Evolutionary conservation across 768 basidiomycete species (phyloP), one percentile per base, ranked within the genome.

Genomic region (Sporobolomyces pararoseus): DNA sequence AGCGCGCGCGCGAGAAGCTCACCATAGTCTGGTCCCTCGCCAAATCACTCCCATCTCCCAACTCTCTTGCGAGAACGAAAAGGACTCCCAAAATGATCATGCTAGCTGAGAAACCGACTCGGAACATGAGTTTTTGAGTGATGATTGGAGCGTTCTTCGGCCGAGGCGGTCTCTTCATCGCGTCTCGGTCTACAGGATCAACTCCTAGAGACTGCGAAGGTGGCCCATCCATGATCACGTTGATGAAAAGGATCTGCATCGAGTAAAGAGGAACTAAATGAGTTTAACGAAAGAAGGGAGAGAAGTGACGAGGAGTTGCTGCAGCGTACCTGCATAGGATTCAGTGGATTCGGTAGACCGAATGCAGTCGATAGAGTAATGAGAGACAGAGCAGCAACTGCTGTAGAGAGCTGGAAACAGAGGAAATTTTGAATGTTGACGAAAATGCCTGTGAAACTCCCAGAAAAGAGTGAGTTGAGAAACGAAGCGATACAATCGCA

Each of bases 341-440:
- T 98, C 71, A 98, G 83, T 4, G 94, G 94, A 77, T 95, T 97
- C 76, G 86, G 87, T 39, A 96, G 83, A 19, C 89, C 87, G 75
- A 98, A 86, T 79, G 93, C 84, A 27, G 94, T 98, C 78, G 90
- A 91, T 65, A 97, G 82, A 2, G 94, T 94, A 81, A 98, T 97
- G 74, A 98, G 83, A n/a, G 90, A 88, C 73, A 98, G 82, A 4
- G 94, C 93, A 27, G 95, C 92, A 4, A 91, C 91, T n/a, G 95
- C 95, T 3, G 95, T 98, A 75, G 91, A 94, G 23, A 98, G 85
- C 79, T 98, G 94, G 85, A 98, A 98, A 49, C 90, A 86, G 65
- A 98, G 81, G 84, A 98, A 98, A 79, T 96, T 96, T 79, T 98
- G 95, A 77, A 98, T 95, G 76, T 98, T 98, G 81, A 97, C 91